Conservation (phyloP, 306 rosid species). For the Spatholobus suberectus region DNA sequence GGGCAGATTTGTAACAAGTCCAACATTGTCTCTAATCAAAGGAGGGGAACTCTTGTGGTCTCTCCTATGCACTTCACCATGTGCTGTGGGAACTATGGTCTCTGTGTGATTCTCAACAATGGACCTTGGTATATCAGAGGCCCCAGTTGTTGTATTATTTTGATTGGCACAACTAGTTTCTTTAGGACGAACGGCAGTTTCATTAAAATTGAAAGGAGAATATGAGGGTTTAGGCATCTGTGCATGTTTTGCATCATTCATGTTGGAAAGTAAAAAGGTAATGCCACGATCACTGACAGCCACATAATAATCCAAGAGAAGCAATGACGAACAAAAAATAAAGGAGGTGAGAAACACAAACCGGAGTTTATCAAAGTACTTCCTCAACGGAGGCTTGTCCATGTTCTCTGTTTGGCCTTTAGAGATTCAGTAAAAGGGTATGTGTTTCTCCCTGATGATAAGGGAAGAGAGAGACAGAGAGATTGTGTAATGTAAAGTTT, state of each 20-base stretch:
- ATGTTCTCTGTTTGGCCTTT: conserved; percentile 23
- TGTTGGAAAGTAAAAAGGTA: conserved; percentile 36
- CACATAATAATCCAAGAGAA: conserved; percentile 47
- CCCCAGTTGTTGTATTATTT: not conserved
- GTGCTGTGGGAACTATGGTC: not conserved
- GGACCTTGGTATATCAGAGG: not conserved
- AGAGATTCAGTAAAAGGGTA: not conserved
- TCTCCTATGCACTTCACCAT: not conserved
- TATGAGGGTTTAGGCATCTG: not conserved
- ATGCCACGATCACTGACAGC: conserved; percentile 18
- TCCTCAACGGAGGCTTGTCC: conserved; percentile 32
- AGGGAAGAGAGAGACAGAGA: not conserved
- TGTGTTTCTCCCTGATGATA: not conserved
- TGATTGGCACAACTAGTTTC: not conserved
- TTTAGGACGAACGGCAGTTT: not conserved
- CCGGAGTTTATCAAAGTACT: conserved; percentile 47
- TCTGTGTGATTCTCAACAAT: conserved; percentile 1
- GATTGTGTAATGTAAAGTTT: not conserved
- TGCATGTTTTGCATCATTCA: conserved; percentile 13
- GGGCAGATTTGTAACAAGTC: not conserved
- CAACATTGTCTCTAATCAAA: conserved; percentile 20
- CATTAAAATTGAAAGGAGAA: not conserved
- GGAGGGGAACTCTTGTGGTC: conserved; percentile 6
- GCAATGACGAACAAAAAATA: conserved; percentile 32
- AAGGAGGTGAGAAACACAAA: conserved; percentile 47